Conservation (phyloP, 768 basidiomycete species). For the Neoboletus brunneissimus region DNA sequence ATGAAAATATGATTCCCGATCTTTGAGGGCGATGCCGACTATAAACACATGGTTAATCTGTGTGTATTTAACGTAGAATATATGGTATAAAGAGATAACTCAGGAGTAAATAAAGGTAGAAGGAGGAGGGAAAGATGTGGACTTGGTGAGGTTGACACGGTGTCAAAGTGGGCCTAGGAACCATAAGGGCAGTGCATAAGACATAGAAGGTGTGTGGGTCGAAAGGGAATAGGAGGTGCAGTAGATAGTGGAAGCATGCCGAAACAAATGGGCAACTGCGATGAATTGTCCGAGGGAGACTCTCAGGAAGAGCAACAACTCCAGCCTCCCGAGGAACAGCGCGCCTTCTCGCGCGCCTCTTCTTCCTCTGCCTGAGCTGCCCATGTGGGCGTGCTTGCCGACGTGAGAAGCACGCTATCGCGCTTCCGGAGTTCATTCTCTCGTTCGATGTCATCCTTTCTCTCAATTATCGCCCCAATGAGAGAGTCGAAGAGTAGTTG, state of each 20-base stretch:
- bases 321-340: slow-evolving; percentile 52
- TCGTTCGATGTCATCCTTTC: slow-evolving; percentile 74
- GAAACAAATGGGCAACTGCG: slow-evolving; percentile 11
- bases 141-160: slow-evolving; percentile 14
- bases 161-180: slow-evolving; percentile 26
- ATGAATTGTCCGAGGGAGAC: slow-evolving; percentile 10
- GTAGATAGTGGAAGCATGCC: slow-evolving; percentile 22
- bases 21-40: slow-evolving; percentile 22
- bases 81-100: slow-evolving; percentile 42
- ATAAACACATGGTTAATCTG: slow-evolving; percentile 37
- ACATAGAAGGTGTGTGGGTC: slow-evolving; percentile 26
- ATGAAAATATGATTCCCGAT: slow-evolving; percentile 7
- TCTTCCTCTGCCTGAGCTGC: slow-evolving; percentile 78
- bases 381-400: slow-evolving; percentile 66
- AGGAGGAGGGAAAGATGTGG: slow-evolving; percentile 13
- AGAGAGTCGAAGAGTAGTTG: slow-evolving; percentile 76
- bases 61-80: slow-evolving; percentile 38
- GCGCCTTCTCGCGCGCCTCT: slow-evolving; percentile 58
- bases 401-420: slow-evolving; percentile 78
- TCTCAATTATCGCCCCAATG: slow-evolving; percentile 74
- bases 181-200: slow-evolving; percentile 26
- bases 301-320: slow-evolving; percentile 60
- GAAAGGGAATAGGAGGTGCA: slow-evolving; percentile 9
- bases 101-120: slow-evolving; percentile 33
- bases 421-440: slow-evolving; percentile 79